Base-by-base conservation (phyloP, 2,329 filamentous ascomycete genomes). In the Aspergillus sp. region DNA sequence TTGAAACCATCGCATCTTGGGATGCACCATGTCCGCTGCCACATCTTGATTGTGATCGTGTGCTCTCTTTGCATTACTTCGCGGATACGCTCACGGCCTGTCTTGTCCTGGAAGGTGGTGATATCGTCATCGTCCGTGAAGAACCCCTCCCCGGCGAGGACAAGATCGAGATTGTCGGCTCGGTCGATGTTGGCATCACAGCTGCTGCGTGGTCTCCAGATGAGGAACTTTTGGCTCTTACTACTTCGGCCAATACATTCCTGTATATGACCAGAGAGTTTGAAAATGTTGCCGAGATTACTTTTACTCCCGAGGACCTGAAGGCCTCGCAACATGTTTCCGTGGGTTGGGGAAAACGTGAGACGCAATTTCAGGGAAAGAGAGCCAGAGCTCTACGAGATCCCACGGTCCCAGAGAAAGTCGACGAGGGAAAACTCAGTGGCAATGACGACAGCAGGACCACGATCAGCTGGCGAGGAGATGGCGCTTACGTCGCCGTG, bases 291-390 rank as follows among this genome's bases (percentile, higher is more conserved):
- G 85, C 89, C 35, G 90, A 93, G 73, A 82, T 90, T 52, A 79
- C 82, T 35, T 86, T 98, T 73, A 85, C 84, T 0, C 72, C 80
- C 0, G 90, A 93, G 45, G 93, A 96, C 74, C 83, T 96, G 62
- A 89, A 89, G 66, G 85, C 87, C n/a, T 98, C 90, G 25, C 95
- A 89, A 73, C 93, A 97, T 79, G 95, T 97, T 57, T 96, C 92
- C 19, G 93, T 99, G 21, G 95, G 95, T 50, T 99, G 95, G 95
- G 95, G 95, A 59, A 98, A 98, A 79, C 91, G 90, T 71, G 95
- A 99, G 76, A 99, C 95, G 0, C 95, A 99, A 73, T 99, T 99
- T 73, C 90, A 97, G 70, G 95, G 95, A 51, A 91, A 90, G 68
- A 87, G 93, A 61, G 93, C 93, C 57, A 88, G 86, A 76, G 92